Evolutionary conservation across 2,329 filamentous ascomycete species (phyloP), one percentile per base, ranked within the genome.

Genomic region (Exophiala lecanii-corni): DNA sequence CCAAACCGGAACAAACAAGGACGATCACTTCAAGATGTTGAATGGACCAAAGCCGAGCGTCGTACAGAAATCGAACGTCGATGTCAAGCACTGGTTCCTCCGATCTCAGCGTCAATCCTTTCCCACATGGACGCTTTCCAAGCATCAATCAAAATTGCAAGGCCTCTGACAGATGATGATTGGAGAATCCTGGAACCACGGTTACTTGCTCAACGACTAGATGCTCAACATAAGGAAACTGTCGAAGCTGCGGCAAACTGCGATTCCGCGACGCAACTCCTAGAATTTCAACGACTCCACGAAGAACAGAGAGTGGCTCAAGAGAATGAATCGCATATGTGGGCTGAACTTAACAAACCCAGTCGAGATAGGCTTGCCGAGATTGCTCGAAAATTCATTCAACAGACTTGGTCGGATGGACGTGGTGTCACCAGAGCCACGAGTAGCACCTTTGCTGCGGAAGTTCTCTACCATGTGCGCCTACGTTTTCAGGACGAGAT

Each of bases 91-190:
- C 71, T 91, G 36, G 64, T 80, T 21, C 84, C 84, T 18, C 82
- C 85, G 1, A 67, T 91, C 43, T 66, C 70, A 36, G 65, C 79
- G 28, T 73, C 71, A 51, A 70, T 85, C 31, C 69, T 89, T 44
- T 74, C 74, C 42, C 80, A 83, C 57, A 85, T 88, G 63, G 75
- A 84, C 35, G 80, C 84, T 1, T 91, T 88, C 61, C 78, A 83
- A 57, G 83, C 82, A 26, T 81, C 86, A 20, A 74, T 85, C 34
- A 78, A 86, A 50, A 83, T 87, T 26, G 76, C 77, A 7, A 73
- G 76, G 17, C 80, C 81, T 15, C 68, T 91, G 55, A 81, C 78
- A 51, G 82, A 88, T 46, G 68, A 71, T 41, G 78, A 81, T 3
- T 91, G 85, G 86, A 74, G 78, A 38, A 65, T 82, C 39, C 69